Conservation (phyloP, 768 basidiomycete species). For the Strobilomyces dryophilus region DNA sequence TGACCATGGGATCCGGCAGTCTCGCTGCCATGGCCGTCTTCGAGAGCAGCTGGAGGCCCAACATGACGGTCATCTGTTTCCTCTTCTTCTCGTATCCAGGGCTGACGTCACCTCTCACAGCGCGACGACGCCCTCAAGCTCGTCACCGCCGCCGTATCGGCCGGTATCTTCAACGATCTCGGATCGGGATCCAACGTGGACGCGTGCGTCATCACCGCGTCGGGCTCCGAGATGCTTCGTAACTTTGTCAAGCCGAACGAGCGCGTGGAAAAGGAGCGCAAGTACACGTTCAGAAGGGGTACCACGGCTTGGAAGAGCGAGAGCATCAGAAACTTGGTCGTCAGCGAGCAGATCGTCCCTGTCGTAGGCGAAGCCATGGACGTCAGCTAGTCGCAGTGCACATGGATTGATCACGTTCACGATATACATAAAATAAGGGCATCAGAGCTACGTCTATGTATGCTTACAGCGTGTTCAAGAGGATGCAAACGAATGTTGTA, state of each 20-base stretch:
- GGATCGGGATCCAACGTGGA: constrained; percentile 99
- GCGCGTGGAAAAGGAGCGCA: constrained; percentile 72
- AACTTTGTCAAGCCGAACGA: constrained; percentile 93
- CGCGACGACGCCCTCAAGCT: constrained; percentile 77
- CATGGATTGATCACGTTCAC: background rate
- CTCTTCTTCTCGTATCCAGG: background rate
- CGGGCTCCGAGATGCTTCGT: constrained; percentile 85
- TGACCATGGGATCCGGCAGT: constrained; percentile 97
- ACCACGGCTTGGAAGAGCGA: constrained; percentile 90
- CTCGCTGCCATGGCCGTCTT: constrained; percentile 99
- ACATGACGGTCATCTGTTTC: constrained; percentile 62
- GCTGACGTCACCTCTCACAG: constrained; percentile 36
- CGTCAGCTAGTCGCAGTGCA: constrained; percentile 49
- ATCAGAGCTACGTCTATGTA: constrained; percentile 14
- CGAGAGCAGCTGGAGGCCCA: constrained; percentile 77
- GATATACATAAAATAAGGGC: background rate
- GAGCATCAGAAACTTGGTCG: constrained; percentile 64
- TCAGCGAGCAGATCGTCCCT: constrained; percentile 62
- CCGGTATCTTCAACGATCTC: constrained; percentile 99
- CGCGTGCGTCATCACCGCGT: constrained; percentile 89
- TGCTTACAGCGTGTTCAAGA: constrained; percentile 20
- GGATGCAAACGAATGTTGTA: constrained; percentile 22
- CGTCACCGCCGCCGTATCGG: constrained; percentile 82
- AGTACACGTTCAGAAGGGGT: constrained; percentile 69
- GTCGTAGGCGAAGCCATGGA: constrained; percentile 75